Percentiles rank a stretch among this genome's conserved stretches.
phyloP scores from a whole-genome alignment of 257 asterid genomes.

The Solanum bukasovii region DNA sequence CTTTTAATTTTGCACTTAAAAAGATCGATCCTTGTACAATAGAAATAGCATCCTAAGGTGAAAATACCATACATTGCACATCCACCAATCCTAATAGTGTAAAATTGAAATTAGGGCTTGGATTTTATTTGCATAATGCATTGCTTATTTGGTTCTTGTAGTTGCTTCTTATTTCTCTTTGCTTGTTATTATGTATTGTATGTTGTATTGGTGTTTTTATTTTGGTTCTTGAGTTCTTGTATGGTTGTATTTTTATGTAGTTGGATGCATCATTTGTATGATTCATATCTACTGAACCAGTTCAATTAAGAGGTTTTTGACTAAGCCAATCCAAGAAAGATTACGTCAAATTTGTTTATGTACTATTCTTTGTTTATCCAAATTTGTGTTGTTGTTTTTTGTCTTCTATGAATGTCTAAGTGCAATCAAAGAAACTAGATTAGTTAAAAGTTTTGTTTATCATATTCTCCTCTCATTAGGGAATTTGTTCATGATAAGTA shows the following conservation, averaged over 20 bases:
- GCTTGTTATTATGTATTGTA: neutral
- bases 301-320: neutral
- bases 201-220: no score
- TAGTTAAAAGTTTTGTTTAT: neutral
- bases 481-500: no score
- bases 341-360: no score
- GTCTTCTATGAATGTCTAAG: neutral
- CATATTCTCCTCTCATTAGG: no score
- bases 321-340: neutral
- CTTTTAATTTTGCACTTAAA: no score
- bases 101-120: neutral
- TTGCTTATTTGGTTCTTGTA: no score
- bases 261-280: neutral
- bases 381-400: neutral
- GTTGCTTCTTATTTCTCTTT: no score
- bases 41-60: no score
- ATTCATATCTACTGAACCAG: no score
- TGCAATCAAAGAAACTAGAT: neutral
- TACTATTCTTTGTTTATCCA: no score
- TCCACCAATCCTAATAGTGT: neutral
- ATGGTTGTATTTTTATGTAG: neutral
- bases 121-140: no score
- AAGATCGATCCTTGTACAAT: no score
- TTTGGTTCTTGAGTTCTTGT: neutral
- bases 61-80: neutral